Base-by-base conservation (phyloP, 2,329 filamentous ascomycete species). In the Cytospora mali region DNA sequence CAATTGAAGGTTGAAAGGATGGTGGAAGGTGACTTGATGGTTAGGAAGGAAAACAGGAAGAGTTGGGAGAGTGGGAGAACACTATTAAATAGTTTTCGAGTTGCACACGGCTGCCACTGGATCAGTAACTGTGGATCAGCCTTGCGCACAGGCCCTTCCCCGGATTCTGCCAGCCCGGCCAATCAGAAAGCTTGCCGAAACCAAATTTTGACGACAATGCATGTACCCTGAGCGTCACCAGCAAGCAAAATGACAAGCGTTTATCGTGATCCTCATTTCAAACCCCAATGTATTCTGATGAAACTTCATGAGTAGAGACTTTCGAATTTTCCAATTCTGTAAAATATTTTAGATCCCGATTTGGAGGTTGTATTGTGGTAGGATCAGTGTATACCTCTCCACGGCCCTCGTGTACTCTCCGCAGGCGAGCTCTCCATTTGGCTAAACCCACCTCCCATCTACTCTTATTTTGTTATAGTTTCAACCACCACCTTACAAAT, bases 221-320 rank as follows among this genome's bases (percentile, higher is more conserved):
- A 23, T 46, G 9, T n/a, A 46, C 42, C 42, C 42, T 46, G 42
- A 46, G 42, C 42, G n/a, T 46, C 3, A 46, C 42, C 42, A 46
- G 21, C 42, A 11, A 46, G n/a, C n/a, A 46, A 10, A 21, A 46
- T 5, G n/a, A 18, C 5, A 6, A 46, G 42, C 42, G 3, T 46
- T 46, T 46, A 10, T 11, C 6, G 7, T 46, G n/a, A 23, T 46
- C n/a, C n/a, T n/a, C 5, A 23, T 7, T 11, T 7, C 42, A n/a
- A 46, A 6, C 3, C 10, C 18, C 10, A 3, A 13, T 46, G 4
- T 23, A 10, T 7, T 3, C 4, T 11, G 4, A 13, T 46, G 4
- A 13, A 4, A 11, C 4, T 23, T 23, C 0, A 4, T 21, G 10
- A 3, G 1, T 10, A 4, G 21, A 3, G 10, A 4, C n/a, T 23